phyloP scores from a whole-genome alignment of 352 stramenopile genomes.

The Phytophthora sojae region DNA sequence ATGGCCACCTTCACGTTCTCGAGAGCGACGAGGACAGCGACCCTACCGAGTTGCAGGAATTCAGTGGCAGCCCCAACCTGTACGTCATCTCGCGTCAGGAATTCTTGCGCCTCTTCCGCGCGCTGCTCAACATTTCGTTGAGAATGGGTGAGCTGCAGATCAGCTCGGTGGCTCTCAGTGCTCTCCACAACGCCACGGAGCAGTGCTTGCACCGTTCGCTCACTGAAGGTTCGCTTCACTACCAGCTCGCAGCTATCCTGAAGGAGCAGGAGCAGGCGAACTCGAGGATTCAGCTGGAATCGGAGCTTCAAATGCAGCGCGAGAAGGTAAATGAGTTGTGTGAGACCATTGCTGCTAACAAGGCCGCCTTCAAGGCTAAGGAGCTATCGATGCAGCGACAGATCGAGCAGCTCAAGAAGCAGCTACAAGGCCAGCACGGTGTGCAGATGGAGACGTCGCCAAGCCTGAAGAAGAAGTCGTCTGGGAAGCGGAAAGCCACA shows the following conservation, averaged over 20 bases:
- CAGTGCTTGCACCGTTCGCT: conserved; percentile 72
- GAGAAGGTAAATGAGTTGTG: conserved; percentile 72
- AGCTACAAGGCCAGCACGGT: conserved; percentile 46
- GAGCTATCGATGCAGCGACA: conserved; percentile 75
- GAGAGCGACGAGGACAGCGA: conserved; percentile 35
- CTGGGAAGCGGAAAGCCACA: conserved; percentile 62
- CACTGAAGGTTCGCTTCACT: conserved; percentile 63
- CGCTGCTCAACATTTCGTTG: conserved; percentile 41
- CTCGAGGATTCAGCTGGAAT: conserved; percentile 45
- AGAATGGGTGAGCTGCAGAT: conserved; percentile 55
- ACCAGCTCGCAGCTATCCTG: conserved; percentile 58
- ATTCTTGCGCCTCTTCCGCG: conserved; percentile 64
- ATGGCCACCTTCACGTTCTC: conserved; percentile 45
- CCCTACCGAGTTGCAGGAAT: conserved; percentile 32
- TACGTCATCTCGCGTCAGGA: conserved; percentile 78
- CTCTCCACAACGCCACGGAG: conserved; percentile 79
- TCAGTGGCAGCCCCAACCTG: conserved; percentile 42
- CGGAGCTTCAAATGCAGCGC: conserved; percentile 53
- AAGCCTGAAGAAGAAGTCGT: conserved; percentile 47
- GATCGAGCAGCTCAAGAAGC: conserved; percentile 61
- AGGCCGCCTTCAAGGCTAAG: conserved; percentile 66
- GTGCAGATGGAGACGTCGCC: conserved; percentile 44
- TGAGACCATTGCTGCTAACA: conserved; percentile 63
- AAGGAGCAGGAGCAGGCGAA: conserved; percentile 54
- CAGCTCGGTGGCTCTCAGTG: conserved; percentile 74